Evolutionary conservation across 345 rosid species (phyloP).

Genomic region (Lagerstroemia speciosa): DNA sequence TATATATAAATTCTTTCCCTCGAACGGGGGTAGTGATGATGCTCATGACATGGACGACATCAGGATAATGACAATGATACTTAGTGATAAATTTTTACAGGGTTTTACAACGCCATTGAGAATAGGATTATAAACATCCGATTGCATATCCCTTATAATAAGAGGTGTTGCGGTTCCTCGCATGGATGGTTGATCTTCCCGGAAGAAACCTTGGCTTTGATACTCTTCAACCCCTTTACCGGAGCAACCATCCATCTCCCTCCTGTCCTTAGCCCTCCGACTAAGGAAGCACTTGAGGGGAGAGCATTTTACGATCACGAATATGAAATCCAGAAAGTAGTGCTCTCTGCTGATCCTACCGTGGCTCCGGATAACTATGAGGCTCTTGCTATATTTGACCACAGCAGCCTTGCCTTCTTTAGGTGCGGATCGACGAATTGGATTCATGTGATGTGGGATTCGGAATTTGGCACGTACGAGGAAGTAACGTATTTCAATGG

Average conservation of each 20-base stretch:
- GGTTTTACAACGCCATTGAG: not conserved
- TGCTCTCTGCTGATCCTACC: not conserved
- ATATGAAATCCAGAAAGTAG: not conserved
- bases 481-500: not conserved
- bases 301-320: not conserved
- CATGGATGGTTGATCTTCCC: not conserved
- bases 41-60: no score
- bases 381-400: not conserved
- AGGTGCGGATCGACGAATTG: not conserved
- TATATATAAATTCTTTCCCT: no score
- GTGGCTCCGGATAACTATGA: not conserved
- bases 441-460: not conserved
- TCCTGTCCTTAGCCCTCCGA: not conserved
- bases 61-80: not conserved
- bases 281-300: not conserved
- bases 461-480: no score
- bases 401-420: not conserved
- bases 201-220: not conserved
- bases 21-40: no score
- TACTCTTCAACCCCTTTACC: not conserved
- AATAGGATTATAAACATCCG: not conserved
- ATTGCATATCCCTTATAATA: not conserved
- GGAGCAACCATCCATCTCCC: not conserved
- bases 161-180: not conserved
- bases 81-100: not conserved